phyloP scores from a whole-genome alignment of 208 protist species.

The Trypanosoma theileri region DNA sequence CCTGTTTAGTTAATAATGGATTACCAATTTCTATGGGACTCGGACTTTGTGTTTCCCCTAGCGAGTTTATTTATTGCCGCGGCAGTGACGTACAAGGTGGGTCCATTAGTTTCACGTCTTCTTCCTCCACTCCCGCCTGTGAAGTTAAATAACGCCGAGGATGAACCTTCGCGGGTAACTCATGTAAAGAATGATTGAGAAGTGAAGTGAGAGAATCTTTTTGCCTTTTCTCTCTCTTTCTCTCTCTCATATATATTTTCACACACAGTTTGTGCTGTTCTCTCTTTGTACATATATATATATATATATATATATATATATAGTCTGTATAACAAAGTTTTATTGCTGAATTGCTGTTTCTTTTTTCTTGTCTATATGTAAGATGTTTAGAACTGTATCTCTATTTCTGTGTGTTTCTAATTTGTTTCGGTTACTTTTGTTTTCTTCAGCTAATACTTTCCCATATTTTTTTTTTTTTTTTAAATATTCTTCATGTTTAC shows the following conservation, averaged over 20 bases:
- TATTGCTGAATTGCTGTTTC: no score
- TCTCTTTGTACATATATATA: neutral
- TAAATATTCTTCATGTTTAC: no score
- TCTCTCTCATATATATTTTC: neutral
- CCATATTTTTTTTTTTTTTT: no score
- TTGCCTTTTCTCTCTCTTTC: neutral
- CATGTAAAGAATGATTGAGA: conserved; percentile 6
- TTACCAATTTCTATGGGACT: conserved; percentile 22
- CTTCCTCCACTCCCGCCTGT: conserved; percentile 8
- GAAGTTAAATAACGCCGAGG: neutral
- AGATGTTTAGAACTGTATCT: neutral
- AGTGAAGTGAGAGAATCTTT: no score
- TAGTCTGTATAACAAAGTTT: no score
- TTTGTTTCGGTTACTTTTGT: neutral
- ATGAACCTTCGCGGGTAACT: neutral
- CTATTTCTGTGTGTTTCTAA: neutral
- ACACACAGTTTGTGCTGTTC: neutral
- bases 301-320: no score
- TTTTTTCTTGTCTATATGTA: neutral
- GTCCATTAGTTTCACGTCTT: conserved; percentile 3
- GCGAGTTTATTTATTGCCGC: conserved; percentile 6
- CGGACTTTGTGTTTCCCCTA: conserved; percentile 15
- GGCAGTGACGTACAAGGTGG: neutral
- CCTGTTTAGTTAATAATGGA: conserved; percentile 6
- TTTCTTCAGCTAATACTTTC: neutral